Percentiles rank a stretch among this genome's conserved stretches.
phyloP scores from a whole-genome alignment of 345 rosid species.

The Salix koriyanagi region DNA sequence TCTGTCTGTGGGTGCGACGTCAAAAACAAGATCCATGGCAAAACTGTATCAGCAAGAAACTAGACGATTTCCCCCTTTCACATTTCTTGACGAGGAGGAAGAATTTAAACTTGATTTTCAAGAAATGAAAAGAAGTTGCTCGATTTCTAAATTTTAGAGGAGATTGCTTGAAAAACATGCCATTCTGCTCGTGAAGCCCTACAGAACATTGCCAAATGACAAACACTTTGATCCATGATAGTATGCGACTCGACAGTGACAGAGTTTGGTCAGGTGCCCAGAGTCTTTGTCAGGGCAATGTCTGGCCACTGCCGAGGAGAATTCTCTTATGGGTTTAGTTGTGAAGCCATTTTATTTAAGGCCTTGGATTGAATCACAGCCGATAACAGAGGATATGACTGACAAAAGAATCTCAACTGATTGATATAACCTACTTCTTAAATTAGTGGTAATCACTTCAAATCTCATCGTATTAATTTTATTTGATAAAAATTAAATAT shows the following conservation, averaged over 20 bases:
- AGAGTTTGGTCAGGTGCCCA: not conserved
- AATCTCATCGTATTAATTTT: accelerated
- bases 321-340: not conserved
- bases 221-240: not conserved
- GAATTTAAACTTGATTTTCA: not conserved
- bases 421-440: no score
- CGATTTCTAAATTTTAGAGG: not conserved
- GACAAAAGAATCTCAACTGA: not conserved
- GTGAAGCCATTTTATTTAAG: not conserved
- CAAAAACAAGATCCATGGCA: not conserved
- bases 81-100: not conserved
- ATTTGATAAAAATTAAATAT: no score
- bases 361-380: not conserved
- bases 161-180: not conserved
- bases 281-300: not conserved
- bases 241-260: not conserved
- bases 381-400: not conserved
- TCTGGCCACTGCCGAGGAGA: not conserved
- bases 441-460: accelerated
- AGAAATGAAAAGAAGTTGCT: not conserved
- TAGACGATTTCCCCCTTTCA: not conserved
- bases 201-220: not conserved
- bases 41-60: not conserved
- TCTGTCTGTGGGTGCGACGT: not conserved
- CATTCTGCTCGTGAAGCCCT: not conserved